These are phyloP conservation scores for Arthrocladium fulminans DNA, from an alignment of 2,329 filamentous ascomycete species.

Conservation along the genomic window DNA sequence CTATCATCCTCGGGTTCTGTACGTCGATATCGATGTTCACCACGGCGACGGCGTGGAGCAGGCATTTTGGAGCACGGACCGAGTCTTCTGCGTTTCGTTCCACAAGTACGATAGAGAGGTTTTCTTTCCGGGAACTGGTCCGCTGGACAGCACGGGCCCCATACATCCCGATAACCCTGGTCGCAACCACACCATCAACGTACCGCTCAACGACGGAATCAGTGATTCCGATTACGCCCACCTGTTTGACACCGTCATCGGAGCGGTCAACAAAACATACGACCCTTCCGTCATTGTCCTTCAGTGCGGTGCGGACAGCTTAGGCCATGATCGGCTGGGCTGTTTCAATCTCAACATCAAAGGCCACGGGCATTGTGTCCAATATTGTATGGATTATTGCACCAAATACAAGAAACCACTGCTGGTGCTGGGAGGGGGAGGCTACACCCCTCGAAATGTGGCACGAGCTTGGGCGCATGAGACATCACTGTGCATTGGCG, in stretches of 20 bases:
- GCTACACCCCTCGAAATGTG: slow-evolving; percentile 93
- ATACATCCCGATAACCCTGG: slow-evolving; percentile 75
- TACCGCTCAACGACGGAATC: slow-evolving; percentile 83
- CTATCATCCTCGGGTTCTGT: slow-evolving; percentile 74
- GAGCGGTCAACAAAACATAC: slow-evolving; percentile 70
- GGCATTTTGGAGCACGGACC: slow-evolving; percentile 80
- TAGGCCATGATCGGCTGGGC: slow-evolving; percentile 86
- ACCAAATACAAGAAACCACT: slow-evolving; percentile 73
- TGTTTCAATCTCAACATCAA: slow-evolving; percentile 95
- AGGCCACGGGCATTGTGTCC: slow-evolving; percentile 84
- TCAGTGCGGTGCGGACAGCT: slow-evolving; percentile 89
- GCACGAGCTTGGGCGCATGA: slow-evolving; percentile 96
- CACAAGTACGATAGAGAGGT: slow-evolving; percentile 83
- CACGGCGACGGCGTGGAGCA: slow-evolving; percentile 87
- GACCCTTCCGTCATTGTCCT: slow-evolving; percentile 85
- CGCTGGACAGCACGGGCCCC: slow-evolving; percentile 74
- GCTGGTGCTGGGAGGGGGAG: slow-evolving; percentile 85
- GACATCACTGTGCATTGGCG: slow-evolving; percentile 78
- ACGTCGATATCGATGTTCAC: slow-evolving; percentile 91
- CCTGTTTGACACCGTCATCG: slow-evolving; percentile 75
- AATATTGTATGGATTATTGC: slow-evolving; percentile 80
- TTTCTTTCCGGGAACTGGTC: slow-evolving; percentile 91
- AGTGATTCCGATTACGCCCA: slow-evolving; percentile 80
- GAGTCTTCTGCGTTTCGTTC: slow-evolving; percentile 87
- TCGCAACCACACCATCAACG: slow-evolving; percentile 81